Base-by-base conservation (phyloP, 2,329 filamentous ascomycete species). In the Epichloe festucae region DNA sequence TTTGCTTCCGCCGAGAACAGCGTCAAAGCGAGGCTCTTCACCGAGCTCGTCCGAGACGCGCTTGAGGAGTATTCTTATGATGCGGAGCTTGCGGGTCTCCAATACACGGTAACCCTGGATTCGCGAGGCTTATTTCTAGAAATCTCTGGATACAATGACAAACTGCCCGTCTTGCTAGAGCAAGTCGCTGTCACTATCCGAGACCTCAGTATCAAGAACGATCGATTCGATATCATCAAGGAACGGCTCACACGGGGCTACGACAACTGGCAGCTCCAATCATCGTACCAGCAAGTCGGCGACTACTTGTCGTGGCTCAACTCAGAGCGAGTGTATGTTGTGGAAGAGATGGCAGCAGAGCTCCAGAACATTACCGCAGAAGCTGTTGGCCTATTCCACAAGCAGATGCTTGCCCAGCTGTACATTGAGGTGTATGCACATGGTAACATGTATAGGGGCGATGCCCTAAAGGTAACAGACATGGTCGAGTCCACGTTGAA, bases 1-100 rank as follows among this genome's bases (percentile, higher is more conserved):
- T 83, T 82, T 64, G 78, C 87, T 1, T 89, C 87, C 4, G 86
- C 89, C 1, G 82, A 85, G 52, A 90, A 86, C 55, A 75, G 80
- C 35, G 82, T 94, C 54, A 89, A 93, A 63, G 79, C 85, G 2
- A 82, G 81, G 52, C 69, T 98, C 5, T 96, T 88, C 64, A 85
- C 86, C 3, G 87, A 93, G 58, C 74, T 97, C 17, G 88, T 98
- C 15, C 79, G 86, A 51, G 93, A 98, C 68, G 87, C 87, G 1
- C 70, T 98, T 27, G 87, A 87, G 50, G 90, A 96, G 65, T 97
- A 95, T 66, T 87, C 90, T 0, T 98, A 98, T 62, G 91, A 96
- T 66, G 93, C 93, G 0, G 90, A 97, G 62, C 78, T 98, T 53
- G 89, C 93, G 7, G 93, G 93, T 0, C 69, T 98, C 44, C 80